Percentiles rank a stretch among this genome's conserved stretches.
Evolutionary conservation across 768 basidiomycete genomes (phyloP).

Genomic region (Boletus tylopilopsis): DNA sequence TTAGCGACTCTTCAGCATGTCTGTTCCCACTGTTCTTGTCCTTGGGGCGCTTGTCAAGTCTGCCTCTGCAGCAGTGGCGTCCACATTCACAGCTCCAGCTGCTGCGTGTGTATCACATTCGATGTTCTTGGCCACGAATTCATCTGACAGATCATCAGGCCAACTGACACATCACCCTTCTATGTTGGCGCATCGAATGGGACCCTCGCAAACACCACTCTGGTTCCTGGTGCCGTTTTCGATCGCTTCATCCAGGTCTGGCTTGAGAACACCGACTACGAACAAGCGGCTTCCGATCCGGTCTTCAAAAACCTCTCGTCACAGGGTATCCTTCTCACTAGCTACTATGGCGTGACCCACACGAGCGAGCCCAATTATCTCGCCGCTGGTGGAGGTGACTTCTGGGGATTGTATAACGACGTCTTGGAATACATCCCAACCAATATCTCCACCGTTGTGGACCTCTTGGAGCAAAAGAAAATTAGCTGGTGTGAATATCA

Average conservation of each 20-base stretch:
- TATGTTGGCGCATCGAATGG: conserved; percentile 41
- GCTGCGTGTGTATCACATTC: conserved; percentile 13
- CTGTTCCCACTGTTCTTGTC: conserved; percentile 5
- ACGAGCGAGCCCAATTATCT: conserved; percentile 61
- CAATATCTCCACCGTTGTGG: conserved; percentile 56
- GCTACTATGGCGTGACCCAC: conserved; percentile 50
- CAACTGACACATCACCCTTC: conserved; percentile 31
- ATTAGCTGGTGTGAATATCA: conserved; percentile 61
- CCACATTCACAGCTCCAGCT: conserved; percentile 29
- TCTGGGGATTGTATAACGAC: conserved; percentile 44
- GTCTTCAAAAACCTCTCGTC: conserved; percentile 36
- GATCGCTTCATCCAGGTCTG: conserved; percentile 53
- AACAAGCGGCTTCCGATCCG: conserved; percentile 21
- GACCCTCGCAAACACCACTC: conserved; percentile 36
- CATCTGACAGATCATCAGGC: conserved; percentile 13
- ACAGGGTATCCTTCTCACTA: conserved; percentile 46
- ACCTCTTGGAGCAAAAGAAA: conserved; percentile 53
- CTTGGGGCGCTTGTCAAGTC: too few relatives aligned
- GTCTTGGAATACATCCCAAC: conserved; percentile 28
- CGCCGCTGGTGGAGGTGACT: conserved; percentile 50
- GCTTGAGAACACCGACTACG: conserved; percentile 62
- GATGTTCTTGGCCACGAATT: neutral
- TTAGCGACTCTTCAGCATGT: conserved; percentile 4
- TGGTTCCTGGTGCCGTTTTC: conserved; percentile 42
- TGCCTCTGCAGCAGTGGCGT: conserved; percentile 4